A percentile compares a stretch with the other conserved stretches of the same genome.
Evolutionary conservation across 345 rosid species (phyloP).

Genomic region (Euphorbia peplus): DNA sequence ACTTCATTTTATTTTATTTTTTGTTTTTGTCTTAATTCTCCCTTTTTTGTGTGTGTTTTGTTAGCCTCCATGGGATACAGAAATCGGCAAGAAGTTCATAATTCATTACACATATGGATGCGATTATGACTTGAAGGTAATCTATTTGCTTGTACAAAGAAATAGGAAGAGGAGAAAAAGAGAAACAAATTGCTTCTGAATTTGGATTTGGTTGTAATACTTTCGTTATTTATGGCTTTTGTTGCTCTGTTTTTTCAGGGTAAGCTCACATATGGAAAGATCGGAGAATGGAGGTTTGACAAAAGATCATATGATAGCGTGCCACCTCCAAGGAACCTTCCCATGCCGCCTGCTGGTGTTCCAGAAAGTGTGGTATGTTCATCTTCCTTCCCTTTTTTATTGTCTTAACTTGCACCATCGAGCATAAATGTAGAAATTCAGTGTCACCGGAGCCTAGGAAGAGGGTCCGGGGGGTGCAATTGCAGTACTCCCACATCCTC

Average conservation of each 20-base stretch:
- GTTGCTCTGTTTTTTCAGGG: slow-evolving; percentile 48
- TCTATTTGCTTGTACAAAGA: not conserved
- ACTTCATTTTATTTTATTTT: too few species aligned
- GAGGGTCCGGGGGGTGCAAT: too few species aligned
- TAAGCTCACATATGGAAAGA: slow-evolving; percentile 75
- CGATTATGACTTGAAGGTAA: slow-evolving; percentile 88
- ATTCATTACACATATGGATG: slow-evolving; percentile 97
- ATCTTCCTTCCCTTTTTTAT: slow-evolving; percentile 28
- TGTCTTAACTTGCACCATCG: not conserved
- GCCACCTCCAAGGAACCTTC: slow-evolving; percentile 78
- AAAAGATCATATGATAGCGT: slow-evolving; percentile 65
- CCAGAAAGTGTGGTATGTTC: slow-evolving; percentile 89
- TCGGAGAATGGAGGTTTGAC: slow-evolving; percentile 97
- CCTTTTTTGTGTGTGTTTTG: slow-evolving; percentile 31
- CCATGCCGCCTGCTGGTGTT: slow-evolving; percentile 93
- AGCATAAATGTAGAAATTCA: not conserved
- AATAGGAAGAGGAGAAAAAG: too few species aligned
- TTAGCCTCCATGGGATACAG: slow-evolving; percentile 99
- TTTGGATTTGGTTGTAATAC: slow-evolving; percentile 7
- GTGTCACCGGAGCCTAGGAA: too few species aligned
- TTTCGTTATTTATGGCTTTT: not conserved
- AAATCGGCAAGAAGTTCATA: slow-evolving; percentile 74
- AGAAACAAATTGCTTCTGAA: slow-evolving; percentile 9
- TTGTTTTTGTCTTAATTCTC: slow-evolving; percentile 12
- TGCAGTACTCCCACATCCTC: too few species aligned